Evolutionary conservation across 768 basidiomycete species (phyloP), one percentile per base, ranked within the genome.

Genomic region (Rhodocollybia butyracea): DNA sequence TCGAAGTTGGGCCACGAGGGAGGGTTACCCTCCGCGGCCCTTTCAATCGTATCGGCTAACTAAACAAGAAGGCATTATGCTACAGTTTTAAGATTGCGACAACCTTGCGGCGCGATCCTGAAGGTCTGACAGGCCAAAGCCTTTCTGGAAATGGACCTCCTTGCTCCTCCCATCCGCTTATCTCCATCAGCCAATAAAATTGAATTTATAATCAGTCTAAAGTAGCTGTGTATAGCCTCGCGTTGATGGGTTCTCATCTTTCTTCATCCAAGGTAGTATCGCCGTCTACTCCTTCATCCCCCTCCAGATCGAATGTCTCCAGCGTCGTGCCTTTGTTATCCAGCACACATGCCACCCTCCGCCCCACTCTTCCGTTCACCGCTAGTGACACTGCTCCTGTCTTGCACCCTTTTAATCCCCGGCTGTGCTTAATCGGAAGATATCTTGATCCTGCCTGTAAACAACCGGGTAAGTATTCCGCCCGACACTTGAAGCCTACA

Each of bases 271-370:
- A 61, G 61, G 58, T 64, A 59, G 26, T 67, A 54, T 70, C 73
- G 7, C 65, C 74, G 55, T 62, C 76, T 66, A 78, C 77, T 63
- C 82, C 84, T 60, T 70, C 82, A 59, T 84, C 84, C 54, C 78
- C 86, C 74, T 89, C 90, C 72, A 92, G 75, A 76, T 92, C 90
- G 63, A 91, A 73, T 42, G 85, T 77, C 72, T 92, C 88, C 77
- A 92, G 65, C 56, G 70, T 73, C 59, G 73, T 76, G 60, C 88
- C 89, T 52, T 75, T 74, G 56, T 69, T 71, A 67, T 88, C 88
- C 66, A 91, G 68, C 54, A 91, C 79, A 67, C 90, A 89, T 5
- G 83, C 88, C 50, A 91, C 84, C 63, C 88, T 75, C 64, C 90
- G 84, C 54, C 88, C 88, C 8, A 70, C 73, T 66, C 85, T 76